These are phyloP conservation scores for Rhynchospora breviuscula DNA, from an alignment of 176 grass and related monocot genomes.

Conservation along the genomic window DNA sequence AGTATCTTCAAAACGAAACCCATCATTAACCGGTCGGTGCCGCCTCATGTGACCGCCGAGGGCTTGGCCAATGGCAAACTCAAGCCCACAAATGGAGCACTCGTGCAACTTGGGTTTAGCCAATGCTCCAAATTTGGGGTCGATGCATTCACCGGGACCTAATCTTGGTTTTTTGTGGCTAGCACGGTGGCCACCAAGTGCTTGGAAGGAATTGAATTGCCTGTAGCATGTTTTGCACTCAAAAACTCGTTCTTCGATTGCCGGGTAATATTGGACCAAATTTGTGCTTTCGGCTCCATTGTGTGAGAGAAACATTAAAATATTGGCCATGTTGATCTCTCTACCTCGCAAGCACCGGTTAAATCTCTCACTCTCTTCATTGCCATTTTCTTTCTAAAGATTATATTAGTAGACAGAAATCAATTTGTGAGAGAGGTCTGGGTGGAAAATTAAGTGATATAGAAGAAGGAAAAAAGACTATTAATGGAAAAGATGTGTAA, in stretches of 20 bases:
- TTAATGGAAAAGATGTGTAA: neutral
- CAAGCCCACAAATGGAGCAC: constrained; percentile 89
- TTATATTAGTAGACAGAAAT: constrained; percentile 1
- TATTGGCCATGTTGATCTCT: constrained; percentile 49
- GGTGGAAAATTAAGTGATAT: neutral
- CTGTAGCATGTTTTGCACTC: constrained; percentile 95
- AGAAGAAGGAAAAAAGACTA: neutral
- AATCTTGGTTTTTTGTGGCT: constrained; percentile 87
- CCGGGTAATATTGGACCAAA: neutral
- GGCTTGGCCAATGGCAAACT: constrained; percentile 92
- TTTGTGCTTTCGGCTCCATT: constrained; percentile 1
- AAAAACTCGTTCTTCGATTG: constrained; percentile 46
- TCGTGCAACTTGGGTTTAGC: constrained; percentile 71
- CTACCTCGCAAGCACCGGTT: constrained; percentile 27
- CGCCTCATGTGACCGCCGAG: constrained; percentile 95
- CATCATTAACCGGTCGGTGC: constrained; percentile 40
- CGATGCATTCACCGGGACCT: neutral
- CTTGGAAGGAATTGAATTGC: constrained; percentile 82
- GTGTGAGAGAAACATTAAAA: constrained; percentile 59
- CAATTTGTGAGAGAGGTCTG: neutral
- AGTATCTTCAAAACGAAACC: constrained; percentile 8
- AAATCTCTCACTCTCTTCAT: constrained; percentile 58
- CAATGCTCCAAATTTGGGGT: constrained; percentile 4
- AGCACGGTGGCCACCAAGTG: constrained; percentile 85
- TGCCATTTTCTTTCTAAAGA: neutral